Base-by-base conservation (phyloP, 768 basidiomycete genomes). In the Mycena galopus region DNA sequence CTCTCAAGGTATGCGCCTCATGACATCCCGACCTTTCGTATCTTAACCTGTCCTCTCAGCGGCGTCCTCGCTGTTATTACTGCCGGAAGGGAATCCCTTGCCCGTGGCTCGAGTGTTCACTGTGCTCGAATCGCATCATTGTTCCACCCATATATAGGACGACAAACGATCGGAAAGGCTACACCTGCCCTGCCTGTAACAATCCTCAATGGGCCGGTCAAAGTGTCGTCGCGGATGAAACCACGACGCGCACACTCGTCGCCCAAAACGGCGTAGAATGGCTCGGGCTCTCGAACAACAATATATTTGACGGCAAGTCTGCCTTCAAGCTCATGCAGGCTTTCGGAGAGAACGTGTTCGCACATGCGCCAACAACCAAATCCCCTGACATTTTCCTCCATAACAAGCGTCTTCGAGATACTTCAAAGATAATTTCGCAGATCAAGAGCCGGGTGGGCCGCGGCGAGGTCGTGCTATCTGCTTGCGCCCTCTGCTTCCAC, bases 271-370 rank as follows among this genome's bases (percentile, higher is more conserved):
- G 77, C 25, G 65, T 75, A 29, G 68, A 11, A 8, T 80, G 78
- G 79, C 74, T 80, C 16, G 79, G 78, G 14, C 72, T 78, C 39
- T 25, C 72, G 9, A 6, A 58, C 51, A 39, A n/a, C 12, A 69
- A 71, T 25, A 33, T 77, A 1, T 76, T 80, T 27, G 58, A 60
- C 42, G 77, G 77, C 23, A 76, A 77, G 33, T 78, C 79, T 17
- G 77, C 78, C 2, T 80, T 80, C 77, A 80, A 80, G 74, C 68
- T 80, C 27, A 75, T 78, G 68, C 72, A 77, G 62, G 73, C 74
- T 32, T 66, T 76, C 51, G 78, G 78, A 3, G 66, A 37, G 19
- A 33, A 25, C 2, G 72, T 76, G 0, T 80, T 79, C 14, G 12
- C 4, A 23, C 60, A 1, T 62, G 29, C 53, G 44, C 2, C 39